A percentile compares a stretch with the other conserved stretches of the same genome.
phyloP scores from a whole-genome alignment of 2,329 filamentous ascomycete genomes.

The Teratosphaeria viscida region DNA sequence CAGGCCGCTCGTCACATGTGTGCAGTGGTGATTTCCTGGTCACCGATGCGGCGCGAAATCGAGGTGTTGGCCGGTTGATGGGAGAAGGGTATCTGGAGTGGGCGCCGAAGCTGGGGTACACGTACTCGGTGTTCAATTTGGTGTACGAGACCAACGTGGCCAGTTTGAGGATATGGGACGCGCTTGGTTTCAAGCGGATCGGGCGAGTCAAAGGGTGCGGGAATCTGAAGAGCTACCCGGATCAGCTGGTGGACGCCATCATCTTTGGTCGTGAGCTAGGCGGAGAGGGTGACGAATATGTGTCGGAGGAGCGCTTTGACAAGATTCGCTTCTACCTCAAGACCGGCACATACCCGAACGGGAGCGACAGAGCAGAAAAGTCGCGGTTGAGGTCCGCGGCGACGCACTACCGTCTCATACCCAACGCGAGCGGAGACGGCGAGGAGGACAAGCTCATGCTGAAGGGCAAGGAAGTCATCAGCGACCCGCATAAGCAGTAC shows the following conservation, averaged over 20 bases:
- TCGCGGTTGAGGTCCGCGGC: conserved; percentile 85
- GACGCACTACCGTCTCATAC: conserved; percentile 80
- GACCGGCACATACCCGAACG: conserved; percentile 83
- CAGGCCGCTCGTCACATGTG: conserved; percentile 78
- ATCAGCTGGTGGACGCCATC: conserved; percentile 40
- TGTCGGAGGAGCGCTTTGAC: conserved; percentile 93
- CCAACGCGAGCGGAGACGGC: conserved; percentile 34
- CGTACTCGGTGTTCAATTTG: conserved; percentile 87
- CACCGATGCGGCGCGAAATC: conserved; percentile 37
- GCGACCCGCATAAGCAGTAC: conserved; percentile 80
- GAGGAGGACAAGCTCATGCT: conserved; percentile 75
- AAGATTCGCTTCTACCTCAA: conserved; percentile 98
- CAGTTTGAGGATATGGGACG: conserved; percentile 85
- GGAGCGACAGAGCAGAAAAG: conserved; percentile 91
- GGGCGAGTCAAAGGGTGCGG: conserved; percentile 56
- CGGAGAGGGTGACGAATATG: conserved; percentile 64
- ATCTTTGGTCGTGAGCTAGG: conserved; percentile 52
- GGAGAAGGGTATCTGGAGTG: conserved; percentile 43
- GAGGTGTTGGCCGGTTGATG: conserved; percentile 42
- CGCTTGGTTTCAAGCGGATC: conserved; percentile 83
- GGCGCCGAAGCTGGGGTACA: conserved; percentile 58
- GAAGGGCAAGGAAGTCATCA: conserved; percentile 94
- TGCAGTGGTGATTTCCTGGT: conserved; percentile 54
- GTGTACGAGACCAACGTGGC: conserved; percentile 91
- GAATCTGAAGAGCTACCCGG: conserved; percentile 38